phyloP scores from a whole-genome alignment of 495 filamentous ascomycete genomes.

The Aspergillus bertholletiae region DNA sequence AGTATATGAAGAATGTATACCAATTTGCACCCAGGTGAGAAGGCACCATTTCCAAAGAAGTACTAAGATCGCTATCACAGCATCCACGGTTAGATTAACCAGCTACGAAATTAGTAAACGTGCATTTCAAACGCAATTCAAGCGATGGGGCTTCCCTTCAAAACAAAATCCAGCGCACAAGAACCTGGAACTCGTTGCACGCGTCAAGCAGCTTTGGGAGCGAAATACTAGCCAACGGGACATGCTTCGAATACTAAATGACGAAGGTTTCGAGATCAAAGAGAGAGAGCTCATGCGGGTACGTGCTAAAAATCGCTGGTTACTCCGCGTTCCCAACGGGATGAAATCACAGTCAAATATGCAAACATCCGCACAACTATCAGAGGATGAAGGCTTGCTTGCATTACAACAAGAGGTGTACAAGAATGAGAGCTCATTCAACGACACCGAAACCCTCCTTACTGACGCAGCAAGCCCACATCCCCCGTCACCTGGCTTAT shows the following conservation, averaged over 20 bases:
- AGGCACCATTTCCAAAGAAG: not conserved
- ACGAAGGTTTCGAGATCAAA: slow-evolving; percentile 69
- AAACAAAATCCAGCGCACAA: slow-evolving; percentile 69
- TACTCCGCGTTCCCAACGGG: slow-evolving; percentile 57
- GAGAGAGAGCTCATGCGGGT: slow-evolving; percentile 65
- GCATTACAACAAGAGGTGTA: slow-evolving; percentile 42
- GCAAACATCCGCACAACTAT: slow-evolving; percentile 19
- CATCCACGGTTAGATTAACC: not conserved
- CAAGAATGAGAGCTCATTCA: slow-evolving; percentile 26
- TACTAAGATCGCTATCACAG: not conserved
- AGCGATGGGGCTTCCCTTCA: slow-evolving; percentile 72
- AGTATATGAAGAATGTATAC: slow-evolving; percentile 55
- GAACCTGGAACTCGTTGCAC: slow-evolving; percentile 58
- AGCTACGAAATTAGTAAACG: slow-evolving; percentile 53
- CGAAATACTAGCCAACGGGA: slow-evolving; percentile 63
- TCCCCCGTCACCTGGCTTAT: slow-evolving; percentile 34
- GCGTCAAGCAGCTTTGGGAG: slow-evolving; percentile 75
- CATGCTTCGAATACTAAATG: slow-evolving; percentile 66
- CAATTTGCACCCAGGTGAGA: slow-evolving; percentile 64
- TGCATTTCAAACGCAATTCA: slow-evolving; percentile 70
- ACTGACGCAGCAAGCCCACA: slow-evolving; percentile 16
- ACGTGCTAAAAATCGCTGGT: slow-evolving; percentile 60
- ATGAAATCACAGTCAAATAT: slow-evolving; percentile 40
- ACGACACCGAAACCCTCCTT: slow-evolving; percentile 20
- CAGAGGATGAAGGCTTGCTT: slow-evolving; percentile 39